A percentile compares a stretch with the other conserved stretches of the same genome.
These are phyloP conservation scores for Isatis lusitanica DNA, from an alignment of 441 rosid genomes.

Conservation along the genomic window DNA sequence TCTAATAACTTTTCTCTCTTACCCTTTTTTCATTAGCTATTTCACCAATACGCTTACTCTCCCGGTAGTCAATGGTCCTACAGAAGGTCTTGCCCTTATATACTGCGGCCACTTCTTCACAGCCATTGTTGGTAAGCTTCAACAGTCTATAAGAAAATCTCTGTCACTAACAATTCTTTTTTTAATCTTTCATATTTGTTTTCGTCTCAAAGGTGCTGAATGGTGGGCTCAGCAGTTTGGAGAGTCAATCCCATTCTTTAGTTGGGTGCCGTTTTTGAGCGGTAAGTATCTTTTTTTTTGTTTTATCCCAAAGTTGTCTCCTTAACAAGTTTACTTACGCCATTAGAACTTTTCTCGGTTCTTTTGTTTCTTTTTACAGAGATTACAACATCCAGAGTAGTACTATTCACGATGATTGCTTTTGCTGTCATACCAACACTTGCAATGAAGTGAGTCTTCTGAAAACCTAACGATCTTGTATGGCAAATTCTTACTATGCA, in stretches of 20 bases:
- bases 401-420: conserved; percentile 57
- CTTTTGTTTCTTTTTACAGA: conserved; percentile 38
- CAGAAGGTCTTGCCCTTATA: conserved; percentile 92
- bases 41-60: conserved; percentile 91
- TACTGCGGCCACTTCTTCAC: conserved; percentile 76
- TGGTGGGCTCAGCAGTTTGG: conserved; percentile 88
- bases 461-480: not conserved
- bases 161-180: not conserved
- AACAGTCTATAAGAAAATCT: not conserved
- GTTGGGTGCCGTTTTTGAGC: conserved; percentile 78
- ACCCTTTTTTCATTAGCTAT: conserved; percentile 52
- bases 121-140: conserved; percentile 67
- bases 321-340: not conserved
- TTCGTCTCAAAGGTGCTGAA: conserved; percentile 62
- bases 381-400: conserved; percentile 53
- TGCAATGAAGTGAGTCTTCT: conserved; percentile 61
- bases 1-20: conserved; percentile 17
- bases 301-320: not conserved
- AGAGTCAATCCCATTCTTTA: conserved; percentile 63
- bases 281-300: conserved; percentile 46
- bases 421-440: conserved; percentile 84
- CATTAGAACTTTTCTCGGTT: conserved; percentile 13
- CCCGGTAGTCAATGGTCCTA: conserved; percentile 94
- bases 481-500: not conserved
- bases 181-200: not conserved